phyloP scores from a whole-genome alignment of 2,329 filamentous ascomycete genomes.

The Dendrostoma leiphaemia region DNA sequence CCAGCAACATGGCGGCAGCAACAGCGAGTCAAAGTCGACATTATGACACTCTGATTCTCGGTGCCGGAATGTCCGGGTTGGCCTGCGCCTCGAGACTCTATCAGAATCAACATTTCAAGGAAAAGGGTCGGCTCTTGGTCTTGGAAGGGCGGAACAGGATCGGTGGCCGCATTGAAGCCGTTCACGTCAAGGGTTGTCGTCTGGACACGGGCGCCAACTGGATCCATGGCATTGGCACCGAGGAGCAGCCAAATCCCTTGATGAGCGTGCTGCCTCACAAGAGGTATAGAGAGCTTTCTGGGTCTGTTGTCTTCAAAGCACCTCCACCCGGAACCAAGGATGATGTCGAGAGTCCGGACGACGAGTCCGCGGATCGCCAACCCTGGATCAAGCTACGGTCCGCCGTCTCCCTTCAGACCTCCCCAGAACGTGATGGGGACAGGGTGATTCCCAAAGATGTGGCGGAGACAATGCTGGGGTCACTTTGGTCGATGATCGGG shows the following conservation, averaged over 20 bases:
- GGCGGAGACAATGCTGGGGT: slow-evolving; percentile 1
- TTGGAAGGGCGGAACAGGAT: slow-evolving; percentile 4
- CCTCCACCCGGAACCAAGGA: not conserved
- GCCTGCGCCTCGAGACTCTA: slow-evolving; percentile 8
- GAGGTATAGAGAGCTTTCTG: slow-evolving; percentile 1
- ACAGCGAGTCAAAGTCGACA: not conserved
- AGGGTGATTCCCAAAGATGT: not conserved
- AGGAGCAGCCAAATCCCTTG: slow-evolving; percentile 7
- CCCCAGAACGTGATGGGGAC: not conserved
- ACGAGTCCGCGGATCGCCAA: not conserved
- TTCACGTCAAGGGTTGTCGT: slow-evolving; percentile 6
- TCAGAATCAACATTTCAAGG: slow-evolving; percentile 1
- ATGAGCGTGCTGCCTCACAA: slow-evolving; percentile 2
- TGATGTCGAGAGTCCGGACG: not conserved
- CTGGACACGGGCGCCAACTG: slow-evolving; percentile 13
- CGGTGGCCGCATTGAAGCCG: slow-evolving; percentile 7
- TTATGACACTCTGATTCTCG: slow-evolving; percentile 8
- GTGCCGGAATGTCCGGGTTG: slow-evolving; percentile 9
- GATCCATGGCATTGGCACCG: slow-evolving; percentile 9
- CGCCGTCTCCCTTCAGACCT: not conserved
- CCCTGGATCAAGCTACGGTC: not conserved
- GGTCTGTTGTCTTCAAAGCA: slow-evolving; percentile 5
- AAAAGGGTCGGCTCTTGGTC: not conserved
- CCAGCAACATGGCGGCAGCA: slow-evolving; percentile 1
- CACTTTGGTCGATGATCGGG: slow-evolving; percentile 6